Evolutionary conservation across 2,329 filamentous ascomycete species (phyloP).

Genomic region (Colletotrichum filicis): DNA sequence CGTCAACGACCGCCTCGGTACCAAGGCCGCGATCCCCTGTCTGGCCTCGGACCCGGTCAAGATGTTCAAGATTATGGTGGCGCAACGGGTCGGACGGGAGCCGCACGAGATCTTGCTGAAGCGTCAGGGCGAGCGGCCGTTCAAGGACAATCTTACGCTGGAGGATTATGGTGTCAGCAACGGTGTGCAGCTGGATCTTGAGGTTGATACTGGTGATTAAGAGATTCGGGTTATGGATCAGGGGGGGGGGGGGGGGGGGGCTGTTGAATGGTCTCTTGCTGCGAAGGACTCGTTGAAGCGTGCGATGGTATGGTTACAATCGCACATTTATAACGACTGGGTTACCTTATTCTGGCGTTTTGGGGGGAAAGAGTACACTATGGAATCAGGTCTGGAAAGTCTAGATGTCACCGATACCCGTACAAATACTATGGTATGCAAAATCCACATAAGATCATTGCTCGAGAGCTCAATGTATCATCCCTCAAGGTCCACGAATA

Average conservation of each 20-base stretch:
- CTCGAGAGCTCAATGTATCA: too few relatives aligned
- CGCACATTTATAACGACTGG: background rate
- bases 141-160: conserved; percentile 89
- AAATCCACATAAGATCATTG: background rate
- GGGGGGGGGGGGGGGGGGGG: too few relatives aligned
- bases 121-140: conserved; percentile 90
- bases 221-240: background rate
- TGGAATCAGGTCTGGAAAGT: background rate
- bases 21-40: conserved; percentile 94
- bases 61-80: conserved; percentile 91
- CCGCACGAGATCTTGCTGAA: conserved; percentile 93
- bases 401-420: conserved; percentile 18
- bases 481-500: too few relatives aligned
- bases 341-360: conserved; percentile 10
- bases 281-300: background rate
- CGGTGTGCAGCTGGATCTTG: conserved; percentile 77
- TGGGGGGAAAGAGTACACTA: conserved; percentile 4
- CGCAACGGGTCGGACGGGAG: conserved; percentile 86
- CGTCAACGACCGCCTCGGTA: conserved; percentile 94
- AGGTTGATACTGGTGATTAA: conserved; percentile 71
- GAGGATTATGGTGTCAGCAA: conserved; percentile 96
- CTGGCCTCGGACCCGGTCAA: conserved; percentile 85
- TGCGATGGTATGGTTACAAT: background rate
- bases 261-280: background rate
- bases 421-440: background rate